Conservation (phyloP, 208 protist species). For the Trypanosoma rangeli region DNA sequence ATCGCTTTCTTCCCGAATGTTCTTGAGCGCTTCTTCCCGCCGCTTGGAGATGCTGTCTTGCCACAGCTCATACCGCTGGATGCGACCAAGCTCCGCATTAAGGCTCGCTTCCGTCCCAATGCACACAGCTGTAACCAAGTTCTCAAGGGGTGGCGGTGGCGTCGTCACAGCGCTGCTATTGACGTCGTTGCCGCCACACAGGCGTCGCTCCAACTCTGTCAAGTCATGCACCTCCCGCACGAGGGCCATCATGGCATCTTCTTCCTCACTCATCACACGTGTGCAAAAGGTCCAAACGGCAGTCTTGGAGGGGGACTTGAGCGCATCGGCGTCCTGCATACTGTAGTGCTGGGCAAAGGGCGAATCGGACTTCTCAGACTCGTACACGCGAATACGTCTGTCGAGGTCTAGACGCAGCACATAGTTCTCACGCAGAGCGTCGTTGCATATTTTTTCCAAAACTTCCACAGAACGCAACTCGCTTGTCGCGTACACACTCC, state of each 20-base stretch:
- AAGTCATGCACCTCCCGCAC: conserved; percentile 42
- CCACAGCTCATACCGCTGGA: conserved; percentile 39
- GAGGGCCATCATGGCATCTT: conserved; percentile 62
- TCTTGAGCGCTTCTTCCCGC: conserved; percentile 24
- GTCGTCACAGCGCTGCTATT: not conserved
- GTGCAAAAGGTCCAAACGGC: conserved; percentile 50
- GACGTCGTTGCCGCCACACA: conserved; percentile 50
- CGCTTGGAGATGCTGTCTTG: conserved; percentile 12
- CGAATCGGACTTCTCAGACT: conserved; percentile 24
- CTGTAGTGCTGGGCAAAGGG: conserved; percentile 54
- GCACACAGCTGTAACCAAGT: conserved; percentile 20
- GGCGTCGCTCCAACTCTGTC: conserved; percentile 46
- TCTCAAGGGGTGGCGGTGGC: not conserved
- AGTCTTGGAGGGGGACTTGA: conserved; percentile 16
- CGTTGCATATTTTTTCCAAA: conserved; percentile 62
- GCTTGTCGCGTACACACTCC: conserved; percentile 49
- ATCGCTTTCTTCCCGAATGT: not conserved
- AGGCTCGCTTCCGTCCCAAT: conserved; percentile 31
- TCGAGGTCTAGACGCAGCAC: conserved; percentile 54
- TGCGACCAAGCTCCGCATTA: conserved; percentile 32
- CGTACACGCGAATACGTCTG: conserved; percentile 63
- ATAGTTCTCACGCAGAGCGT: conserved; percentile 40
- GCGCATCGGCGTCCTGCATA: conserved; percentile 35
- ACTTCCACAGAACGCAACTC: conserved; percentile 79
- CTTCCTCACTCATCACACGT: conserved; percentile 55